Base-by-base conservation (phyloP, 2,329 filamentous ascomycete species). In the Cladosporium sp. region DNA sequence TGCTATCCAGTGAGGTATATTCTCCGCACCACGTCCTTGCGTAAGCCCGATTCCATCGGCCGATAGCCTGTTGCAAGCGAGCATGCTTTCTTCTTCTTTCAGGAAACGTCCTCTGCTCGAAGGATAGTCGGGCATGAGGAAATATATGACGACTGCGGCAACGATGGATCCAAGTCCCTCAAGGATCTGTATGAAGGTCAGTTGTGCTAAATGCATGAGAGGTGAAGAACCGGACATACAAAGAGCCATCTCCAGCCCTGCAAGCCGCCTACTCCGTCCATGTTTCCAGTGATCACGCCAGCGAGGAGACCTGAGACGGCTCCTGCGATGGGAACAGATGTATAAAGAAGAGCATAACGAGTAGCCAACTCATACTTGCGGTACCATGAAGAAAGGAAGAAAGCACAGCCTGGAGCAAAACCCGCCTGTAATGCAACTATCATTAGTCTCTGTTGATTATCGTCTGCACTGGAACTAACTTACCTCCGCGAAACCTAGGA, bases 371-470 rank as follows among this genome's bases (percentile, higher is more conserved):
- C 52, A 6, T 56, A 56, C 20, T 38, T 45, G 25, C 40, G 52
- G 55, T 58, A 70, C 69, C 69, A 91, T 36, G 85, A 89, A 60
- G 83, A 87, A n/a, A 91, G 79, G 7, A 90, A 75, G 67, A 89
- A 90, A 0, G 88, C 85, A 54, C 83, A 87, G 54, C 67, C 69
- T 6, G 68, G 66, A 71, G 90, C 90, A 60, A 67, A 68, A 7
- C 68, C 67, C 9, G 84, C 69, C 50, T 90, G 87, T 25, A 88
- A 78, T 2, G 86, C 62, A 51, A 19, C 17, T 30, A 30, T 2
- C 3, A 22, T n/a, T 14, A 34, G 30, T 34, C 30, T 12, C 7
- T 34, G 30, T 34, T 12, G 30, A 9, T 34, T 5, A 9, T 11
- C 11, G 9, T 9, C 30, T 9, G 8, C 30, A 34, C 11, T 34